Percentiles rank a stretch among this genome's conserved stretches.
These are phyloP conservation scores for Xylariales sp. DNA, from an alignment of 2,329 filamentous ascomycete species.

Conservation along the genomic window DNA sequence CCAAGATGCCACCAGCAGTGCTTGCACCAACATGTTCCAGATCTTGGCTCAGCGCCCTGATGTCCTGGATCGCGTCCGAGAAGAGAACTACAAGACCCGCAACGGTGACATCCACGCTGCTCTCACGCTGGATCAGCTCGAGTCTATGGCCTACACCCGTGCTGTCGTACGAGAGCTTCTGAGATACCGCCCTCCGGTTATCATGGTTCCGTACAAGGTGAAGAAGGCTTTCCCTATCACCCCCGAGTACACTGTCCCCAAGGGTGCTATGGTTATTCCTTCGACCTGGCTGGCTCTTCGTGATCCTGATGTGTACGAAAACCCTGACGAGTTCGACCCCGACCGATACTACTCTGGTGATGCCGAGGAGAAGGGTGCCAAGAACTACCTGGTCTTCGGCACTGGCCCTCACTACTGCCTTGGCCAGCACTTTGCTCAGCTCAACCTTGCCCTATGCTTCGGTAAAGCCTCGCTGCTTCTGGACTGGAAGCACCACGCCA, in stretches of 20 bases:
- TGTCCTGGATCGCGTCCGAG: constrained; percentile 80
- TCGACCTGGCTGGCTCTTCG: constrained; percentile 87
- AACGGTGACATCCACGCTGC: constrained; percentile 68
- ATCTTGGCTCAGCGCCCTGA: constrained; percentile 92
- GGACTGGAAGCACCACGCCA: constrained; percentile 87
- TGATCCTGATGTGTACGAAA: constrained; percentile 86
- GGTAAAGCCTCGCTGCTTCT: constrained; percentile 84
- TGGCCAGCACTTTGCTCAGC: constrained; percentile 84
- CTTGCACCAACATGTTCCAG: constrained; percentile 93
- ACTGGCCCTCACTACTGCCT: constrained; percentile 95
- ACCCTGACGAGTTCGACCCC: constrained; percentile 84
- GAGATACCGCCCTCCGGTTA: constrained; percentile 89
- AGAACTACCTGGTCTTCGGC: constrained; percentile 97
- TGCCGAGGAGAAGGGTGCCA: constrained; percentile 77
- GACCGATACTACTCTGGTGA: constrained; percentile 89
- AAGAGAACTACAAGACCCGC: constrained; percentile 78
- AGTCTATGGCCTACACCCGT: constrained; percentile 84
- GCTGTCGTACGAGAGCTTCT: constrained; percentile 88
- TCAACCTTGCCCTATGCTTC: constrained; percentile 84
- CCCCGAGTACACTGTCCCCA: constrained; percentile 83
- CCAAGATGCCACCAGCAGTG: constrained; percentile 93
- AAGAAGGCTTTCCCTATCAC: constrained; percentile 96
- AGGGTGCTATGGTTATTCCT: constrained; percentile 91
- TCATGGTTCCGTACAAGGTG: constrained; percentile 92
- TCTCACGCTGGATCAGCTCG: constrained; percentile 79